Evolutionary conservation across 176 grass and related monocot species (phyloP).

Genomic region (Zoysia japonica): DNA sequence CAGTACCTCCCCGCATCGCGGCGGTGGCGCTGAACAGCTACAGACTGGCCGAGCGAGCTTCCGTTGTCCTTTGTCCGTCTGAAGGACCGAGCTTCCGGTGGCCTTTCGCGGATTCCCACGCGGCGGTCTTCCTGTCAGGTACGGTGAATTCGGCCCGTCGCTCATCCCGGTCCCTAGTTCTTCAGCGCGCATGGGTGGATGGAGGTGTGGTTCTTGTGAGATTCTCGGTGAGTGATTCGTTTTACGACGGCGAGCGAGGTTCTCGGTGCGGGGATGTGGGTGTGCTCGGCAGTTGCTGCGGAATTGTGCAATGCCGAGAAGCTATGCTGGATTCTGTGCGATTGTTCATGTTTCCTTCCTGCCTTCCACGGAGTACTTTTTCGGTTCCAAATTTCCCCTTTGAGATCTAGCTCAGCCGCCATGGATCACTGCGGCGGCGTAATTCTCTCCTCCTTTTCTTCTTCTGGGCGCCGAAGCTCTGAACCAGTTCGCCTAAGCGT

Average conservation of each 20-base stretch:
- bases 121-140: conserved; percentile 32
- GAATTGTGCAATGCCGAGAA: conserved; percentile 35
- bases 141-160: not conserved
- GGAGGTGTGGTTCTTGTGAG: not conserved
- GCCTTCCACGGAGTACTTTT: not conserved
- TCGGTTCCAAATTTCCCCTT: not conserved
- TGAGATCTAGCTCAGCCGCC: conserved; percentile 9
- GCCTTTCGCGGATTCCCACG: not conserved
- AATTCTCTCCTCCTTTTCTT: not conserved
- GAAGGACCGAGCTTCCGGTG: not conserved
- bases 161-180: not conserved
- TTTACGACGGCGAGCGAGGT: not conserved
- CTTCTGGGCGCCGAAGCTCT: not conserved
- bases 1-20: not conserved
- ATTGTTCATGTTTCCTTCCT: not conserved
- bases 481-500: not conserved
- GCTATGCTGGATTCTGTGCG: not conserved
- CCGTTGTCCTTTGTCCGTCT: conserved; percentile 6
- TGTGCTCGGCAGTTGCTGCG: not conserved
- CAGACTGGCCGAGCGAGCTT: not conserved
- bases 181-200: not conserved
- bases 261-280: not conserved
- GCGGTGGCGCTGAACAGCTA: conserved; percentile 7
- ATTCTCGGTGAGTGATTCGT: not conserved
- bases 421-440: not conserved